These are phyloP conservation scores for Schizosaccharomyces japonicus DNA, from an alignment of 805 yeast genomes.

Conservation along the genomic window DNA sequence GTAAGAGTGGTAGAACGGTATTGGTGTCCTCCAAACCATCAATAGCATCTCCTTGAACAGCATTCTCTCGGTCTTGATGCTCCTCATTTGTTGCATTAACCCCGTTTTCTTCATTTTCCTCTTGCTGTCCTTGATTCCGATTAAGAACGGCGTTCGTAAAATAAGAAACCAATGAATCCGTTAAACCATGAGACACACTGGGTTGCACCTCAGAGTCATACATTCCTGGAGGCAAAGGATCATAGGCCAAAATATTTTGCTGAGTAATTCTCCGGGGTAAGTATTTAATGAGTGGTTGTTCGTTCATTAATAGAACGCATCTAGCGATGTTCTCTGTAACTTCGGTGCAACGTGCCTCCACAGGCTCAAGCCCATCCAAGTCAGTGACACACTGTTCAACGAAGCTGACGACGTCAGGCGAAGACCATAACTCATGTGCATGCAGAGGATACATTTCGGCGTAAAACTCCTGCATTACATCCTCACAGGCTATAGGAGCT, in stretches of 20 bases:
- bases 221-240: conserved; percentile 4
- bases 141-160: too few species aligned
- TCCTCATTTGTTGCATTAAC: too few species aligned
- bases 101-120: too few species aligned
- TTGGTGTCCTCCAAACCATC: too few species aligned
- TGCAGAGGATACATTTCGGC: conserved; percentile 11
- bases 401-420: conserved; percentile 8
- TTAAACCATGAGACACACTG: too few species aligned
- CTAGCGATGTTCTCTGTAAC: conserved; percentile 11
- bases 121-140: too few species aligned
- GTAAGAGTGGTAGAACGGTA: too few species aligned
- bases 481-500: conserved; percentile 7
- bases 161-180: too few species aligned
- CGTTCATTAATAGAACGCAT: conserved; percentile 12
- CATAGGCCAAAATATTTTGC: neutral
- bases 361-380: neutral
- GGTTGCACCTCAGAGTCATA: neutral
- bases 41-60: too few species aligned
- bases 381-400: neutral
- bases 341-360: conserved; percentile 4
- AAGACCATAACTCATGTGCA: conserved; percentile 11
- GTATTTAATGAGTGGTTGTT: conserved; percentile 9
- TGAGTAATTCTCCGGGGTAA: conserved; percentile 8
- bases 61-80: too few species aligned
- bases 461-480: conserved; percentile 10